A percentile compares a stretch with the other conserved stretches of the same genome.
phyloP scores from a whole-genome alignment of 768 basidiomycete species.

The Lactifluus rugatus region DNA sequence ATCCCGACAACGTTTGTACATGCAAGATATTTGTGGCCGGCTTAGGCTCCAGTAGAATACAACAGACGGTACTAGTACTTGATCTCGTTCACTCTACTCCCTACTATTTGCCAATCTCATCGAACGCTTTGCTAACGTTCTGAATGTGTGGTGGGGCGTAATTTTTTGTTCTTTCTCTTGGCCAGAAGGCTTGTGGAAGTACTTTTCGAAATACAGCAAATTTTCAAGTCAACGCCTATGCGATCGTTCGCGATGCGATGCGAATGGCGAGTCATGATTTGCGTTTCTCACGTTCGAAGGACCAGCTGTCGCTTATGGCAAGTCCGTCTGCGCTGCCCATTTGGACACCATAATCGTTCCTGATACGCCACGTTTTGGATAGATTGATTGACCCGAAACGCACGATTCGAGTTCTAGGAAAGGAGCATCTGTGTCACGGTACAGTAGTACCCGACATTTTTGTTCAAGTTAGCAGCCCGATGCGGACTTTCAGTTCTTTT shows the following conservation, averaged over 20 bases:
- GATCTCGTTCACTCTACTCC: conserved; percentile 27
- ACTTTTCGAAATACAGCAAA: conserved; percentile 93
- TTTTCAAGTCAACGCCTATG: conserved; percentile 96
- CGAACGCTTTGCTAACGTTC: conserved; percentile 33
- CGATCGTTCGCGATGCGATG: conserved; percentile 99
- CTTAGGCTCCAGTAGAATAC: conserved; percentile 99
- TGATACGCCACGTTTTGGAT: conserved; percentile 10
- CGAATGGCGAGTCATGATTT: conserved; percentile 88
- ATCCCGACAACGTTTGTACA: too few species aligned
- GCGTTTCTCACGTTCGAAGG: conserved; percentile 96
- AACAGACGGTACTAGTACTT: conserved; percentile 20
- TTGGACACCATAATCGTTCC: not conserved
- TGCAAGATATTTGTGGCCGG: conserved; percentile 99
- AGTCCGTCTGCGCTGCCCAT: conserved; percentile 59
- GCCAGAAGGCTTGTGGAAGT: conserved; percentile 67
- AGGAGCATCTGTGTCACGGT: conserved; percentile 88
- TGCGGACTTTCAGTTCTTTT: conserved; percentile 92
- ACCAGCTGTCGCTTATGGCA: conserved; percentile 88
- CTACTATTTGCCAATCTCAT: conserved; percentile 24
- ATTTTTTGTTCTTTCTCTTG: not conserved
- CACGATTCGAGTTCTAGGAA: conserved; percentile 91
- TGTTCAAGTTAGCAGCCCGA: conserved; percentile 85
- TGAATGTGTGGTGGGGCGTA: conserved; percentile 29
- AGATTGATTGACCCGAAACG: conserved; percentile 97
- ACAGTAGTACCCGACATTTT: conserved; percentile 93